phyloP scores from a whole-genome alignment of 176 grass and related monocot genomes.

The Chloris gayana region DNA sequence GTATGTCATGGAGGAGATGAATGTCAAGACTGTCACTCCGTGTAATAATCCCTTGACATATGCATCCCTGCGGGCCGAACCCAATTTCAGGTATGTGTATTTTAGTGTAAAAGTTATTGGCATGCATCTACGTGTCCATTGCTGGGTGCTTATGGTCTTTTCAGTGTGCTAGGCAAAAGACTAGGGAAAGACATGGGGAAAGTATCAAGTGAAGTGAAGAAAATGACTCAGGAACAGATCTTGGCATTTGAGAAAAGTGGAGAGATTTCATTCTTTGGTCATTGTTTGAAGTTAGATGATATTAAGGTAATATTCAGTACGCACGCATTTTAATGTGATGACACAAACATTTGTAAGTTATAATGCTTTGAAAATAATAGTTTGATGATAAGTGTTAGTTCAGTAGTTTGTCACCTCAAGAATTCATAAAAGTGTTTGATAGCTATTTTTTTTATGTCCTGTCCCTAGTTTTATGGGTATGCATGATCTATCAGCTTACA shows the following conservation, averaged over 20 bases:
- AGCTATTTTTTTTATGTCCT: conserved; percentile 8
- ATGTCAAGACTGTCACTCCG: conserved; percentile 84
- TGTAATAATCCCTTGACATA: conserved; percentile 90
- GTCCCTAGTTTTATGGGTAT: not conserved
- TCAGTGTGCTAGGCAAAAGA: conserved; percentile 90
- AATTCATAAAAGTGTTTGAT: too few species aligned
- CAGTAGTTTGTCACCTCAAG: too few species aligned
- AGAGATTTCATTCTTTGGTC: conserved; percentile 68
- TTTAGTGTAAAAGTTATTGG: not conserved
- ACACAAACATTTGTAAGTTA: not conserved
- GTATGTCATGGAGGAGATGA: conserved; percentile 99
- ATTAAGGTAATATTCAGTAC: conserved; percentile 74
- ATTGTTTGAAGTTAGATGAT: conserved; percentile 81
- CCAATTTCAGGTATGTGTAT: conserved; percentile 79
- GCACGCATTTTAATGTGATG: conserved; percentile 14
- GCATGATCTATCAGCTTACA: not conserved
- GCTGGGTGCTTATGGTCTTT: conserved; percentile 34
- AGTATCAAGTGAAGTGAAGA: conserved; percentile 88
- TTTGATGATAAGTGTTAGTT: too few species aligned
- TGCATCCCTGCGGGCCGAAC: conserved; percentile 91
- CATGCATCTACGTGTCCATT: conserved; percentile 1
- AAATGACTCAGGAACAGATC: conserved; percentile 89
- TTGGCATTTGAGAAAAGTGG: conserved; percentile 85
- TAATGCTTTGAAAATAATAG: not conserved
- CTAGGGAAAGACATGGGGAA: conserved; percentile 83